Evolutionary conservation across 2,329 filamentous ascomycete species (phyloP).

Genomic region (Spiromastix sp.): DNA sequence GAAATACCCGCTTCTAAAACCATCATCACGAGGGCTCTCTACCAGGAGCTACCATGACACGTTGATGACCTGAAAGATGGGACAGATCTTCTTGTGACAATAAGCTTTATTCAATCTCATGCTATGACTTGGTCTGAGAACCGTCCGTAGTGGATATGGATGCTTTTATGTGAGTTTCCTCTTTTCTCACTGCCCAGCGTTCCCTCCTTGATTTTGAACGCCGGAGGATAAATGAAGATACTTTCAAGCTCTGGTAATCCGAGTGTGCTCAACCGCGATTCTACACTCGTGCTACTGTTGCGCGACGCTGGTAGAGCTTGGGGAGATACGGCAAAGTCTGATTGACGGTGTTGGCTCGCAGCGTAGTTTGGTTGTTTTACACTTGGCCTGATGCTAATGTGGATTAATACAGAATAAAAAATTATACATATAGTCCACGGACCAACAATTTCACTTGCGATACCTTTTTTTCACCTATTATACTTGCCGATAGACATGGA

Average conservation of each 20-base stretch:
- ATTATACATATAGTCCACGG: too few species aligned
- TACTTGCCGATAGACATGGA: too few species aligned
- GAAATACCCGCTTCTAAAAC: conserved; percentile 61
- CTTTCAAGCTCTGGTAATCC: conserved; percentile 34
- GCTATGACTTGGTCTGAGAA: too few species aligned
- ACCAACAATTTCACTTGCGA: too few species aligned
- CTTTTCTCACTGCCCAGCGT: neutral
- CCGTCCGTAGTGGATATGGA: conserved; percentile 4
- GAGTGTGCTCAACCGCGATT: conserved; percentile 32
- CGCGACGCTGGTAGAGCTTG: conserved; percentile 32
- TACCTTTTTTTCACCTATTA: too few species aligned
- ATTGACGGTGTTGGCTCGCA: too few species aligned
- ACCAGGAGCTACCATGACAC: conserved; percentile 29
- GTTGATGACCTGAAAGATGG: conserved; percentile 38
- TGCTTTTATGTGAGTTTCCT: neutral
- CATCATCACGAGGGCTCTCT: conserved; percentile 57
- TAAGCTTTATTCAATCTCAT: too few species aligned
- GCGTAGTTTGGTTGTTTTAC: too few species aligned
- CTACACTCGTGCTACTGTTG: conserved; percentile 12
- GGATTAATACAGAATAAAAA: too few species aligned
- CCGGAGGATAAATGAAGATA: conserved; percentile 24
- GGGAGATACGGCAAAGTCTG: conserved; percentile 35
- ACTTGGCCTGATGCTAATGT: too few species aligned
- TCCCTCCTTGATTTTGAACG: conserved; percentile 3
- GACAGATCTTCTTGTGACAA: conserved; percentile 25